Conservation (phyloP, 176 grass and related monocot species). For the Hordeum vulgare region MorexV3_pseudomolecules_assembly NC_058522.1:310390969-310391468, state of each 20-base stretch:
- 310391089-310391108: background rate
- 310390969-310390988: background rate
- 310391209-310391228: no score
- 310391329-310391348: no score
- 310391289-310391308: no score
- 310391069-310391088: no score
- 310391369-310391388: background rate
- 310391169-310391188: background rate
- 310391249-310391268: no score
- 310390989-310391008: background rate
- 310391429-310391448: background rate
- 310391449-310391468: background rate
- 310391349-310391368: background rate
- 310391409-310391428: background rate
- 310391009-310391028: background rate
- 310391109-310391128: slow-evolving; percentile 9
- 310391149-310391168: slow-evolving; percentile 17
- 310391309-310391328: no score
- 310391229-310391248: no score
- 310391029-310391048: background rate
- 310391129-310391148: background rate
- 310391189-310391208: slow-evolving; percentile 13
- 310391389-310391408: background rate
- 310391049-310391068: slow-evolving; percentile 5
- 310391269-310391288: no score